Base-by-base conservation (phyloP, 2,329 filamentous ascomycete species). In the Claviceps monticola region DNA sequence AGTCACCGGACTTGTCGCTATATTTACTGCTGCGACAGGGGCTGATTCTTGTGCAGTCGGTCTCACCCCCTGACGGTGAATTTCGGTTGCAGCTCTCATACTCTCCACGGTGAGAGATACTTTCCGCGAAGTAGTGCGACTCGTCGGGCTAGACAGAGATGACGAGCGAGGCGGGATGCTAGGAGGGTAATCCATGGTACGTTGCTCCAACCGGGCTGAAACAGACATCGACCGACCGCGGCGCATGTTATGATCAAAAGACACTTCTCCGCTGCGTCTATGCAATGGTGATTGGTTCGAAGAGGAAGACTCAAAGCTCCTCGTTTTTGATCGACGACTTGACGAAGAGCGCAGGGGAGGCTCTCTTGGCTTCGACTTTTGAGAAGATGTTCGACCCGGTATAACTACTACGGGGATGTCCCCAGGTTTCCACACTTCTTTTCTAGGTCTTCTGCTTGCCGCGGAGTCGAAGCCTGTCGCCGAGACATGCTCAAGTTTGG, bases 351-450 rank as follows among this genome's bases (percentile, higher is more conserved):
- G 73, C 16, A 82, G 65, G 2, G 79, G 82, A 4, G 74, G 76
- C 36, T 77, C 69, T 45, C 68, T 71, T 50, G 74, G 71, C 53
- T 71, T 74, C n/a, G 74, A 69, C 49, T 73, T 74, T 11, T 71
- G 65, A 3, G 78, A 81, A 6, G 79, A 76, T 16, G 65, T 68
- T 16, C 80, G 75, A 51, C 78, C 74, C 6, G 80, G 80, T 49
- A 84, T 74, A 19, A 84, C 71, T 6, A 82, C 72, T 7, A 84
- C 80, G 1, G 80, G 80, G 9, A 84, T 79, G 2, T 70, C 78
- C 7, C 80, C 80, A 50, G 65, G 75, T 56, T 75, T 81, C 68
- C 75, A 73, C 2, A 83, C 67, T 36, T 82, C 77, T 16, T 74
- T 73, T n/a, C 80, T 70, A 4, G 77, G 76, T 57, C 71, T 78